A percentile compares a stretch with the other conserved stretches of the same genome.
Conservation (phyloP, 2,329 filamentous ascomycete species). For the Diaporthe nobilis region DNA sequence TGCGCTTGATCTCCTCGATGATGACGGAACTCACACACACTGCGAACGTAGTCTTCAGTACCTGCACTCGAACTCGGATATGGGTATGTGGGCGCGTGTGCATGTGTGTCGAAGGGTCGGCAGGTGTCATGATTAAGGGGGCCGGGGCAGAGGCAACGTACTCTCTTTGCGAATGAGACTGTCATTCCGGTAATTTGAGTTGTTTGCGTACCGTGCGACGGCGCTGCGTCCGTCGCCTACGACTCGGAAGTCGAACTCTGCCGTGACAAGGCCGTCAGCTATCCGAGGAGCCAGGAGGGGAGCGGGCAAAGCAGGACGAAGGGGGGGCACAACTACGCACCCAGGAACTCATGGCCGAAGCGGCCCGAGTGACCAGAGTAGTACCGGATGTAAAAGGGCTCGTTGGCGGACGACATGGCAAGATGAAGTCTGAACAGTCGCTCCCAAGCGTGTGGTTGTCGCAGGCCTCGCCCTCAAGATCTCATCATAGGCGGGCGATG, state of each 20-base stretch:
- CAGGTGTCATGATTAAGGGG: not conserved
- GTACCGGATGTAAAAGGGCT: slow-evolving; percentile 96
- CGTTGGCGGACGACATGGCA: slow-evolving; percentile 76
- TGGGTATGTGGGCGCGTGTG: not conserved
- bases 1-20: slow-evolving; percentile 95
- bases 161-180: slow-evolving; percentile 99
- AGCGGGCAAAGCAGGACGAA: no score
- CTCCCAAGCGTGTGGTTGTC: not conserved
- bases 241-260: slow-evolving; percentile 96
- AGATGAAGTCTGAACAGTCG: slow-evolving; percentile 25
- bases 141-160: slow-evolving; percentile 61
- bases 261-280: slow-evolving; percentile 46
- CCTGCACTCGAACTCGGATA: not conserved
- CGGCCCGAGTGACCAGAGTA: slow-evolving; percentile 98
- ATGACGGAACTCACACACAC: slow-evolving; percentile 96
- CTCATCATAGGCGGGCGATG: slow-evolving; percentile 7
- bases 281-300: not conserved
- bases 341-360: slow-evolving; percentile 98
- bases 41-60: slow-evolving; percentile 54
- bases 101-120: not conserved
- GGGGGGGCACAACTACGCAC: slow-evolving; percentile 61
- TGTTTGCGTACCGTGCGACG: slow-evolving; percentile 97
- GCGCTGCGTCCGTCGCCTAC: slow-evolving; percentile 94
- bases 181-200: slow-evolving; percentile 99
- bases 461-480: not conserved